Percentiles rank a stretch among this genome's conserved stretches.
Conservation (phyloP, 2,329 filamentous ascomycete genomes). For the Exophiala spinifera region DNA sequence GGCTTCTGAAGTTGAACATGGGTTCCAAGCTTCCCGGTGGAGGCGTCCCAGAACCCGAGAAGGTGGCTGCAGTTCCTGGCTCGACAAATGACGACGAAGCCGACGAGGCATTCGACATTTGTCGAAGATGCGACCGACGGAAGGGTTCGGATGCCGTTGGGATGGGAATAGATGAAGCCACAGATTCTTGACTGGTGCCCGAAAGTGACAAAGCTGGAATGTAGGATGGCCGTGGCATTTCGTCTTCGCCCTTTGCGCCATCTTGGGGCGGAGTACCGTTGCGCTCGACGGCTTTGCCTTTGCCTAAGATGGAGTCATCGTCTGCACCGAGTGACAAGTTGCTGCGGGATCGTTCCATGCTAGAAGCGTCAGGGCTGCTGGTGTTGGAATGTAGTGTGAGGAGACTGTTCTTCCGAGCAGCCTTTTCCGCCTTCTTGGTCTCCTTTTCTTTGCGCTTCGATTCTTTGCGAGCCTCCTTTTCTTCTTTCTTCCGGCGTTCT, state of each 20-base stretch:
- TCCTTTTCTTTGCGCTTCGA: conserved; percentile 83
- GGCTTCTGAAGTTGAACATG: conserved; percentile 86
- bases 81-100: conserved; percentile 73
- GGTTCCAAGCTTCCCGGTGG: conserved; percentile 59
- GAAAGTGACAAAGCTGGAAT: conserved; percentile 23
- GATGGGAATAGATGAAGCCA: conserved; percentile 27
- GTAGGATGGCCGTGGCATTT: conserved; percentile 13
- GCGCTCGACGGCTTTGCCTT: conserved; percentile 70
- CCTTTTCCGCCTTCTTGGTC: conserved; percentile 69
- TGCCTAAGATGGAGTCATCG: conserved; percentile 45
- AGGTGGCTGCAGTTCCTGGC: conserved; percentile 50
- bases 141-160: conserved; percentile 49
- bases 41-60: conserved; percentile 38
- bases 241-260: conserved; percentile 14
- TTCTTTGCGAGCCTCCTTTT: conserved; percentile 76
- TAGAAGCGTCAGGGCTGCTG: conserved; percentile 57
- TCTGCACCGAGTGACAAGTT: conserved; percentile 38
- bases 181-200: conserved; percentile 28
- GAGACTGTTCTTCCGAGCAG: conserved; percentile 61
- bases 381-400: conserved; percentile 52
- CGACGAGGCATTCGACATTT: conserved; percentile 85
- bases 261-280: conserved; percentile 24
- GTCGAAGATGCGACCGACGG: conserved; percentile 69
- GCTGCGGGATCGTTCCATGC: conserved; percentile 37
- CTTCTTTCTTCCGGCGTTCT: conserved; percentile 80